Conservation (phyloP, 1,139 yeast genomes). For the Kluyveromyces sp. region DNA sequence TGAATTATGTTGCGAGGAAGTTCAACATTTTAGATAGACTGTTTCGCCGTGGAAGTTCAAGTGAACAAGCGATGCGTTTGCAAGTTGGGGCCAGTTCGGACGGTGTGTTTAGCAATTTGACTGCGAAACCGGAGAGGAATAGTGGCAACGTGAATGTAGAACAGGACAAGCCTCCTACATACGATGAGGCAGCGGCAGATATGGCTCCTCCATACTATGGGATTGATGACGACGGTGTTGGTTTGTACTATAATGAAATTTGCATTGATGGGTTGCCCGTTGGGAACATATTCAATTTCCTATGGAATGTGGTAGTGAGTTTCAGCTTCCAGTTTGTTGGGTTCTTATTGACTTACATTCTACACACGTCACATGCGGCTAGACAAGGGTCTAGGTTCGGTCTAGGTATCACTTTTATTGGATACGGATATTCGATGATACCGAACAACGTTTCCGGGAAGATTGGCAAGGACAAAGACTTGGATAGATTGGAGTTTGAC, state of each 20-base stretch:
- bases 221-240: slow-evolving; percentile 64
- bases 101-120: slow-evolving; percentile 86
- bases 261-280: slow-evolving; percentile 95
- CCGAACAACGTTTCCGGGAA: slow-evolving; percentile 41
- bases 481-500: slow-evolving; percentile 37
- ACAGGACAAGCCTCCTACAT: slow-evolving; percentile 72
- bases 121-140: slow-evolving; percentile 66
- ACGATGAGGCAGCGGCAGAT: slow-evolving; percentile 93
- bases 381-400: slow-evolving; percentile 95
- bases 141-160: slow-evolving; percentile 28
- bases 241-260: slow-evolving; percentile 67
- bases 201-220: slow-evolving; percentile 98
- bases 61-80: slow-evolving; percentile 7
- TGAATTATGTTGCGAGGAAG: slow-evolving; percentile 21
- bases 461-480: slow-evolving; percentile 29
- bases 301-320: slow-evolving; percentile 86
- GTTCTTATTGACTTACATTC: slow-evolving; percentile 76
- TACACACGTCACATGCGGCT: slow-evolving; percentile 96
- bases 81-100: slow-evolving; percentile 38
- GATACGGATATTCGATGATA: slow-evolving; percentile 65
- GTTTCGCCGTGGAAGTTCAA: slow-evolving; percentile 19
- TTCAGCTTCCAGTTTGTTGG: slow-evolving; percentile 92
- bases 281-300: slow-evolving; percentile 79
- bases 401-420: slow-evolving; percentile 73
- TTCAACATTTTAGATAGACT: slow-evolving; percentile 34